phyloP scores from a whole-genome alignment of 768 basidiomycete species.

The Russula sp. region DNA sequence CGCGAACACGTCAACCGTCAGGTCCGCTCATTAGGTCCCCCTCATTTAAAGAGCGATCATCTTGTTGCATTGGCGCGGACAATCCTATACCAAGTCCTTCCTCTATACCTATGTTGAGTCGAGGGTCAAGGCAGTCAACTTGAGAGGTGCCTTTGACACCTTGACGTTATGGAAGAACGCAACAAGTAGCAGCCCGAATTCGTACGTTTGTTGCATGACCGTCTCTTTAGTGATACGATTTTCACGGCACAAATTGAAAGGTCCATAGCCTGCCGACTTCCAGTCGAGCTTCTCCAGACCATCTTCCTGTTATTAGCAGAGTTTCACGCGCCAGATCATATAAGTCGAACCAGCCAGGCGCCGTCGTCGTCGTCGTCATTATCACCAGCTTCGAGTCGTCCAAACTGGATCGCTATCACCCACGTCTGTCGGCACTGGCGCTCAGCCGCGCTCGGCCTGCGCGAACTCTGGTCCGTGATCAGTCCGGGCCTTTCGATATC shows the following conservation, averaged over 20 bases:
- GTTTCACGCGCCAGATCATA: background rate
- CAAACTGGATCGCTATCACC: slow-evolving; percentile 17
- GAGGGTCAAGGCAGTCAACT: background rate
- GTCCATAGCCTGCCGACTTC: background rate
- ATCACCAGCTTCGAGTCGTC: background rate
- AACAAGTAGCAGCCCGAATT: no score
- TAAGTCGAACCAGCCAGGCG: background rate
- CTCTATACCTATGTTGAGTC: background rate
- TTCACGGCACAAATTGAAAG: background rate
- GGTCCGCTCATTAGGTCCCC: background rate
- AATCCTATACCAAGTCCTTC: background rate
- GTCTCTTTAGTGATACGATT: background rate
- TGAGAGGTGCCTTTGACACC: background rate
- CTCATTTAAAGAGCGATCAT: slow-evolving; percentile 1
- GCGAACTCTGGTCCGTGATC: slow-evolving; percentile 22
- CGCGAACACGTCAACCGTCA: slow-evolving; percentile 20
- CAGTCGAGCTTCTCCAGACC: slow-evolving; percentile 19
- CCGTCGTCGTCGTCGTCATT: no score
- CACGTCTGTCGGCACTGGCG: slow-evolving; percentile 26
- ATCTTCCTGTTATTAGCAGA: slow-evolving; percentile 9
- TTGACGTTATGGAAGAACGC: background rate
- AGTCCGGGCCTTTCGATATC: slow-evolving; percentile 18
- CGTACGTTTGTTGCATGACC: slow-evolving; percentile 5
- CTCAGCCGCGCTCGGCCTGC: slow-evolving; percentile 23
- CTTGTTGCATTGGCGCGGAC: background rate